These are phyloP conservation scores for Scalesia atractyloides DNA, from an alignment of 129 eudicot species.

Conservation along the genomic window DNA sequence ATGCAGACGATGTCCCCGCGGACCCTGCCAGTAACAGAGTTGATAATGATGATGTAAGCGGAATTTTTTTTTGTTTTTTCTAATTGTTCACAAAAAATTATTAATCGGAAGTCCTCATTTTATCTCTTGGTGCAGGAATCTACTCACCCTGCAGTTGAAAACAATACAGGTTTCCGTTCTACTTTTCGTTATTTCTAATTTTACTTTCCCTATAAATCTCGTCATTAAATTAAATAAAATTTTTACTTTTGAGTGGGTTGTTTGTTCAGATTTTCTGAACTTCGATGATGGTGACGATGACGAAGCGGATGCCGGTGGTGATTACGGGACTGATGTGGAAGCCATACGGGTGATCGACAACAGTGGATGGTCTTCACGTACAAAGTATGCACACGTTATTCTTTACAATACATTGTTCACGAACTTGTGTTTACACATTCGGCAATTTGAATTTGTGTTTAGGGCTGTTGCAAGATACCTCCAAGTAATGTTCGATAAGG, in stretches of 20 bases:
- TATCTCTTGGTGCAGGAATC: conserved; percentile 50
- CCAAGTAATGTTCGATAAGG: conserved; percentile 77
- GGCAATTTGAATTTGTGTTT: conserved; percentile 13
- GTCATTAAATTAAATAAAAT: background rate
- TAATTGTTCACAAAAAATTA: background rate
- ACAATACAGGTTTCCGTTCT: conserved; percentile 74
- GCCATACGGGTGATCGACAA: conserved; percentile 58
- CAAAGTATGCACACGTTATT: conserved; percentile 52
- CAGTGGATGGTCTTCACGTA: conserved; percentile 96
- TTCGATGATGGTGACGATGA: conserved; percentile 85
- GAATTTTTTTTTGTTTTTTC: background rate
- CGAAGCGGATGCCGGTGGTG: conserved; percentile 64
- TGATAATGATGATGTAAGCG: conserved; percentile 53
- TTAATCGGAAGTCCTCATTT: conserved; percentile 2
- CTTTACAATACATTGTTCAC: background rate
- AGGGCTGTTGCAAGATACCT: conserved; percentile 97
- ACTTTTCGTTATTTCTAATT: conserved; percentile 19
- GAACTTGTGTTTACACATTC: conserved; percentile 3
- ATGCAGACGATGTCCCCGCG: conserved; percentile 28
- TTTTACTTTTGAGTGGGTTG: background rate
- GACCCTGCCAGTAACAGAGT: conserved; percentile 11
- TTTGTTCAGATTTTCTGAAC: conserved; percentile 73
- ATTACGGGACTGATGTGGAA: conserved; percentile 57
- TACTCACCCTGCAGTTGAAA: conserved; percentile 47
- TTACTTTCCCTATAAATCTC: background rate